Evolutionary conservation across 768 basidiomycete genomes (phyloP), one percentile per base, ranked within the genome.

Genomic region (Hypholoma sublateritium): DNA sequence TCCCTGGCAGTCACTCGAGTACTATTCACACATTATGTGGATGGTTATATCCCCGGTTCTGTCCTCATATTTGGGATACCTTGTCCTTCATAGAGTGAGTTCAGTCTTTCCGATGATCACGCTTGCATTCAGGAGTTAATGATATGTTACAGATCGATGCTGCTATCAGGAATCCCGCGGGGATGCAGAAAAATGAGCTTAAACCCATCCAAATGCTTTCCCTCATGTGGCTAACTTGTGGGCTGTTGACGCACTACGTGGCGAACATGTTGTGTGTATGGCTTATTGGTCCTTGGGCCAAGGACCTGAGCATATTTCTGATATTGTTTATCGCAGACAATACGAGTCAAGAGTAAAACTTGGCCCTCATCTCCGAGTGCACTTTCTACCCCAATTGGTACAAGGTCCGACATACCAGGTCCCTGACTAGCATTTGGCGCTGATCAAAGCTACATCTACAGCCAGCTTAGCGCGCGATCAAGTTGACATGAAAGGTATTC

Each of bases 321-420:
- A 5, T 25, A 13, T 36, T 17, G 43, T 34, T 5, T 17, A n/a
- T 54, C 2, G 22, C 17, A 36, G 17, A 9, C 36, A 60, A 57
- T 50, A 36, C 42, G 35, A 52, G 55, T 24, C 42, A 24, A 60
- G 57, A 45, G 55, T 53, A 2, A 51, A 56, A n/a, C 16, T 65
- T 21, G 63, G 62, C 7, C 74, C 68, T 1, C 67, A 70, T 42
- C 63, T 80, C 1, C 72, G 75, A 44, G 66, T 68, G 4, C 63
- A 75, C 55, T 77, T 77, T 53, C 58, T 76, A 14, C 80, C 80
- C 0, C 65, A 64, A 35, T 57, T 80, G 4, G 75, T 71, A 16
- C 58, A 62, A 64, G 76, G 80, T 77, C 28, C 28, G 28, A 32
- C 28, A 32, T 1, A 7, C 28, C 28, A 32, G 3, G 2, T 9